These are phyloP conservation scores for Jamesozyma piceae DNA, from an alignment of 805 yeast genomes.

Conservation along the genomic window DNA sequence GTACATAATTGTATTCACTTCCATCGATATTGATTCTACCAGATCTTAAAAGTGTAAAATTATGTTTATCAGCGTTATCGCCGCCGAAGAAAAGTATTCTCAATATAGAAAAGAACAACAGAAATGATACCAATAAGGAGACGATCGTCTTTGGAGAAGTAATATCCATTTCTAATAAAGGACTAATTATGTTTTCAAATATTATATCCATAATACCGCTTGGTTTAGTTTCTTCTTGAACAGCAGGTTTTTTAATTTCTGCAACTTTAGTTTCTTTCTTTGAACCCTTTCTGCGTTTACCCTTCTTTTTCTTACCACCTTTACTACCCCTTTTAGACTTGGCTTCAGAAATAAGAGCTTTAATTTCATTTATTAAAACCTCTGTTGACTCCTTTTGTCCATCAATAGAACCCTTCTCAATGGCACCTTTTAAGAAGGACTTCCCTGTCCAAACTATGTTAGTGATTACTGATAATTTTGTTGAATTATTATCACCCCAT, in stretches of 20 bases:
- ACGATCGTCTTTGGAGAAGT: slow-evolving; percentile 14
- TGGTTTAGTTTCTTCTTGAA: background rate
- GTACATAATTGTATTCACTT: slow-evolving; percentile 33
- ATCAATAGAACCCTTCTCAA: slow-evolving; percentile 65
- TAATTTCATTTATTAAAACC: slow-evolving; percentile 37
- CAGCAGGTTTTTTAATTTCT: background rate
- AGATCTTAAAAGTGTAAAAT: slow-evolving; percentile 15
- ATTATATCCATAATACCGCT: background rate
- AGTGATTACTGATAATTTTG: slow-evolving; percentile 47
- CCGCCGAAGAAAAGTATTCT: slow-evolving; percentile 4
- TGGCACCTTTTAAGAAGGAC: slow-evolving; percentile 66
- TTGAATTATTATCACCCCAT: slow-evolving; percentile 52
- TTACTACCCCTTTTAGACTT: slow-evolving; percentile 4
- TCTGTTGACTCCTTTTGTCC: slow-evolving; percentile 58
- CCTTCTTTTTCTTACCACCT: slow-evolving; percentile 5
- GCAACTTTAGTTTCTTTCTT: background rate
- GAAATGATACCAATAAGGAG: slow-evolving; percentile 4
- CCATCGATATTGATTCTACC: slow-evolving; percentile 30
- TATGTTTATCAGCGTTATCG: background rate
- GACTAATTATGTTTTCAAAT: too few species aligned
- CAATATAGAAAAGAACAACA: slow-evolving; percentile 8
- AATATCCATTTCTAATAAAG: slow-evolving; percentile 10
- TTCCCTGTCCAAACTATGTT: slow-evolving; percentile 63
- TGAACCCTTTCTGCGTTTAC: slow-evolving; percentile 4
- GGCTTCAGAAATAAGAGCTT: slow-evolving; percentile 23